Base-by-base conservation (phyloP, 352 stramenopile genomes). In the Thalassiosira hispida region DNA sequence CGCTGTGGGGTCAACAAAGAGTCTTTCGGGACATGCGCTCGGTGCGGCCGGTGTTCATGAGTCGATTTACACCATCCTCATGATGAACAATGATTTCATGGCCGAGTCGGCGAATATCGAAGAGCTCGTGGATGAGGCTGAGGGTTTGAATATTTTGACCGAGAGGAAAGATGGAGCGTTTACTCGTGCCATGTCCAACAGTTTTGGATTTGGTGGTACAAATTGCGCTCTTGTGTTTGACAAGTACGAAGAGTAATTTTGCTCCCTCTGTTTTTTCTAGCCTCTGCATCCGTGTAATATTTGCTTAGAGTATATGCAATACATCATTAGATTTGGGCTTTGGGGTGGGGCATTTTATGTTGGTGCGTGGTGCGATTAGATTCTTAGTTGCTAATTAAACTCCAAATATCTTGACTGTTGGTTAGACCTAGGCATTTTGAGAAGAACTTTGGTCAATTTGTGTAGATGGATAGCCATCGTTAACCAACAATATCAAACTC, bases 161-260 rank as follows among this genome's bases (percentile, higher is more conserved):
- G 73, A 88, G 63, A 82, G 88, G 81, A 93, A 94, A 65, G 90
- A 95, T 33, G 87, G 89, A 29, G 20, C 67, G 16, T 93, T 96
- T 73, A 89, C 81, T 20, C 69, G 87, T 62, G 89, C 87, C 46
- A 93, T 96, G 89, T 94, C 87, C 52, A 96, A 96, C 77, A 95
- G 89, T 75, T 96, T 96, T 83, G 93, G 93, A 73, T 96, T 96
- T 55, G 93, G 93, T 53, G 93, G 93, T 77, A 96, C 93, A 27
- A 96, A 96, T 85, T 94, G 91, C 53, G 90, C 91, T 14, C 79
- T 96, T 18, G 73, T 95, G 55, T 96, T 96, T 77, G 88, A 93
- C 77, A 94, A 95, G 77, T 95, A 92, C 60, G 85, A 92, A 77
- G 87, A 90, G 61, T 92, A 90, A 73, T n/a, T n/a, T n/a, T n/a